Evolutionary conservation across 2,329 filamentous ascomycete genomes (phyloP).

Genomic region (Fusarium sp.): DNA sequence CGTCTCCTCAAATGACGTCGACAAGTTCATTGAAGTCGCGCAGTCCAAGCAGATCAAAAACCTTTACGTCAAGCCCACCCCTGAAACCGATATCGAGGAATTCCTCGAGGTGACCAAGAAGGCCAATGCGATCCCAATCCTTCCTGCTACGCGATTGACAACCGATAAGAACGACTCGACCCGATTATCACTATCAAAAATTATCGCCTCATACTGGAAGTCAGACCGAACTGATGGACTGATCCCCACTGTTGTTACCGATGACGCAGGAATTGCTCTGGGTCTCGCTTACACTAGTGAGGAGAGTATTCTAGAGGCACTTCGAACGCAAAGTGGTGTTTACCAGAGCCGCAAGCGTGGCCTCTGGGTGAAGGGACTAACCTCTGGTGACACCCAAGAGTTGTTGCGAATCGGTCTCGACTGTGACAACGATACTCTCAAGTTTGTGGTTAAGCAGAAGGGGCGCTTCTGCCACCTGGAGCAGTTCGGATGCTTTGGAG

Average conservation of each 20-base stretch:
- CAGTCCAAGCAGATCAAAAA: slow-evolving; percentile 60
- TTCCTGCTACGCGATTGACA: slow-evolving; percentile 78
- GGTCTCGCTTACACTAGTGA: slow-evolving; percentile 95
- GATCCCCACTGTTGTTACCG: slow-evolving; percentile 89
- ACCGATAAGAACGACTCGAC: slow-evolving; percentile 71
- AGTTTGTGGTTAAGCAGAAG: slow-evolving; percentile 89
- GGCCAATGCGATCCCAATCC: slow-evolving; percentile 74
- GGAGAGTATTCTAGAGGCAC: slow-evolving; percentile 87
- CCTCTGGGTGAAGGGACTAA: slow-evolving; percentile 96
- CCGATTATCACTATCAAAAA: slow-evolving; percentile 69
- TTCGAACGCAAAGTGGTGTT: slow-evolving; percentile 82
- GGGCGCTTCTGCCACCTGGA: slow-evolving; percentile 95
- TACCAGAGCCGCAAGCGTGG: slow-evolving; percentile 97
- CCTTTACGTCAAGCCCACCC: slow-evolving; percentile 63
- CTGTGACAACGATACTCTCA: slow-evolving; percentile 92
- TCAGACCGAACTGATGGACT: slow-evolving; percentile 87
- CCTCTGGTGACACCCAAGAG: slow-evolving; percentile 93
- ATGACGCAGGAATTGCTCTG: slow-evolving; percentile 85
- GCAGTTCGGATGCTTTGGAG: slow-evolving; percentile 91
- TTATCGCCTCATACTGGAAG: slow-evolving; percentile 80
- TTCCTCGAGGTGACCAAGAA: slow-evolving; percentile 62
- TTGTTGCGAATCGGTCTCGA: slow-evolving; percentile 86
- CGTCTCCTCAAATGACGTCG: slow-evolving; percentile 54
- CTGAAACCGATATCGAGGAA: slow-evolving; percentile 59
- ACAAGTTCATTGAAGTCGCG: slow-evolving; percentile 58